A percentile compares a stretch with the other conserved stretches of the same genome.
phyloP scores from a whole-genome alignment of 345 rosid species.

The Cardamine chenopodiifolia region DNA sequence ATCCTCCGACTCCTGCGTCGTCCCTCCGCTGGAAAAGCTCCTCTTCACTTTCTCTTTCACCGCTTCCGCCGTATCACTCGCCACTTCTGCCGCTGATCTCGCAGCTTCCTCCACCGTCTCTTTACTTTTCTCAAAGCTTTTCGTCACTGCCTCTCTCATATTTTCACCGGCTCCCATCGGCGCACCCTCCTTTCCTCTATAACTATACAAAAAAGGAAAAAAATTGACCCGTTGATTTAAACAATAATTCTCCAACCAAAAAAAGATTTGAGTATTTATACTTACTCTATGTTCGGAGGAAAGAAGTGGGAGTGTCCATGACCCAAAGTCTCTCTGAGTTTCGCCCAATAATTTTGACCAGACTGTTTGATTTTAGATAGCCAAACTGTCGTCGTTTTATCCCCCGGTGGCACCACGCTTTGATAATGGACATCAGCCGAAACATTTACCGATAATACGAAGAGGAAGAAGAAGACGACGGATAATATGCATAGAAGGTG shows the following conservation, averaged over 20 bases:
- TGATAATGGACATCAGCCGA: slow-evolving; percentile 21
- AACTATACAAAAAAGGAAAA: slow-evolving; percentile 3
- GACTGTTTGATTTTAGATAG: slow-evolving; percentile 27
- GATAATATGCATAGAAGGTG: slow-evolving; percentile 20
- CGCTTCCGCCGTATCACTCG: slow-evolving; percentile 22
- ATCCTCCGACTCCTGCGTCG: background rate
- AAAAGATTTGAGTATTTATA: background rate
- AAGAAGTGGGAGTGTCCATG: slow-evolving; percentile 39
- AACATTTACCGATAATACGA: slow-evolving; percentile 19
- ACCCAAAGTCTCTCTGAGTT: slow-evolving; percentile 36
- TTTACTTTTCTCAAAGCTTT: slow-evolving; percentile 41
- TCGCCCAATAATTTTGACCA: slow-evolving; percentile 33
- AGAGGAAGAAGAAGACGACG: background rate
- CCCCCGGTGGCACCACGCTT: slow-evolving; percentile 17
- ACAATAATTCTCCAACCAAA: background rate
- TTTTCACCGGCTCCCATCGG: slow-evolving; percentile 34
- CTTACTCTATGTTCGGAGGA: slow-evolving; percentile 43
- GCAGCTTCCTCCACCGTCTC: slow-evolving; percentile 44
- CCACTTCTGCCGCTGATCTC: slow-evolving; percentile 42
- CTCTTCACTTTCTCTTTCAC: slow-evolving; percentile 32
- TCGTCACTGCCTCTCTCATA: slow-evolving; percentile 41
- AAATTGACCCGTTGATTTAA: background rate
- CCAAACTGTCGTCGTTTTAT: slow-evolving; percentile 37
- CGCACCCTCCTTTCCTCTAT: slow-evolving; percentile 33
- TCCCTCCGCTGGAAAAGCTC: slow-evolving; percentile 23